Evolutionary conservation across 2,329 filamentous ascomycete species (phyloP).

Genomic region (Xylaria sp.): DNA sequence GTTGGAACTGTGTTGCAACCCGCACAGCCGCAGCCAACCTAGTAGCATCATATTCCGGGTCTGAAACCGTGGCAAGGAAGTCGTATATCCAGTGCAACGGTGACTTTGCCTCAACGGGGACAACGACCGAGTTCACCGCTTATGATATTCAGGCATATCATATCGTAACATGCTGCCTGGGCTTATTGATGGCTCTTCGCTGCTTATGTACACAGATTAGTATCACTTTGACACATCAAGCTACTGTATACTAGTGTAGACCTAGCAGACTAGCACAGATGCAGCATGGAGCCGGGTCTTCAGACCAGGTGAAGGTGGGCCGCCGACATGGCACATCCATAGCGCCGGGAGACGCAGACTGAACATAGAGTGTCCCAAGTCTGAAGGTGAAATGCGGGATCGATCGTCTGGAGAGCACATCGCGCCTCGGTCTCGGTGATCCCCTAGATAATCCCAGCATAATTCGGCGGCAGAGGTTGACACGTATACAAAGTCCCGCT

Average conservation of each 20-base stretch:
- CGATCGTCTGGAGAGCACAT: background rate
- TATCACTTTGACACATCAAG: background rate
- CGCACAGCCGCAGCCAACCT: conserved; percentile 7
- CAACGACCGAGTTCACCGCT: background rate
- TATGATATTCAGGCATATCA: conserved; percentile 1
- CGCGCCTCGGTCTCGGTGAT: conserved; percentile 5
- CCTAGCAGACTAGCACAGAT: background rate
- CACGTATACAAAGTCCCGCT: background rate
- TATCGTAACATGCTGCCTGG: background rate
- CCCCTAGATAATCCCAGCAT: background rate
- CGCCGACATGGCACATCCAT: background rate
- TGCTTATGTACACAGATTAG: conserved; percentile 15
- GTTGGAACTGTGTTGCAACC: background rate
- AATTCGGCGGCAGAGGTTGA: conserved; percentile 9
- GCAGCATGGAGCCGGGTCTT: background rate
- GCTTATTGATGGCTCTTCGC: conserved; percentile 1
- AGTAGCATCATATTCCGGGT: background rate
- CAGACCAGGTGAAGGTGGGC: conserved; percentile 8
- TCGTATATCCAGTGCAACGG: conserved; percentile 15
- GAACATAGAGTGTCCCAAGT: background rate
- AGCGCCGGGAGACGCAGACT: background rate
- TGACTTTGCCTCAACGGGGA: conserved; percentile 23
- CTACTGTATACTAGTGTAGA: conserved; percentile 10
- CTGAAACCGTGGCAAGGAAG: conserved; percentile 23
- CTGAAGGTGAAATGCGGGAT: background rate